Percentiles rank a stretch among this genome's conserved stretches.
phyloP scores from a whole-genome alignment of 2,329 filamentous ascomycete species.

The Fusarium goolgardi region DNA sequence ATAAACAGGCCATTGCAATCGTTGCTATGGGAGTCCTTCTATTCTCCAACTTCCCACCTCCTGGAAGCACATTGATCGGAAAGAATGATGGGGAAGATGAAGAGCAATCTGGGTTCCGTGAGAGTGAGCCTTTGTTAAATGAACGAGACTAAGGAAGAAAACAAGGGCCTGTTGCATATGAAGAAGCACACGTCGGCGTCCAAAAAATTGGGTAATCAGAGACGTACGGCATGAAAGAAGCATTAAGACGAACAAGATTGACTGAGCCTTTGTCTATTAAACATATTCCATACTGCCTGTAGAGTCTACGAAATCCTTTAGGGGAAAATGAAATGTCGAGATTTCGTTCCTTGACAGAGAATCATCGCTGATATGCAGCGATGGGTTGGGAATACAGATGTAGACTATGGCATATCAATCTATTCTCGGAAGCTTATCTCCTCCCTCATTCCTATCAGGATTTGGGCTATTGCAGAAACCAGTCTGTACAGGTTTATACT shows the following conservation, averaged over 20 bases:
- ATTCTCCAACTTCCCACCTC: conserved; percentile 58
- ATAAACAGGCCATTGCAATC: conserved; percentile 61
- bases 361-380: background rate
- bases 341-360: background rate
- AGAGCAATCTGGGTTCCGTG: rapidly evolving
- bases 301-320: no score
- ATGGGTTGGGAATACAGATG: no score
- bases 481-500: no score
- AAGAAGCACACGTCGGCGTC: background rate
- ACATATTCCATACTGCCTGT: background rate
- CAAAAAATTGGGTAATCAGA: background rate
- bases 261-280: background rate
- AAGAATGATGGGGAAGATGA: conserved; percentile 23
- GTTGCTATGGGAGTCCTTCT: conserved; percentile 56
- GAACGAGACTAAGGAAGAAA: background rate
- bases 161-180: background rate
- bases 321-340: background rate
- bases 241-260: background rate
- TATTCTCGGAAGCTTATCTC: no score
- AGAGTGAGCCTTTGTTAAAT: conserved; percentile 10
- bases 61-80: conserved; percentile 53
- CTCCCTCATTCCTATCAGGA: no score
- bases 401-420: no score
- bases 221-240: rapidly evolving
- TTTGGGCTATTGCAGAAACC: no score